These are phyloP conservation scores for Simplicillium sp. DNA, from an alignment of 2,329 filamentous ascomycete species.

Conservation along the genomic window DNA sequence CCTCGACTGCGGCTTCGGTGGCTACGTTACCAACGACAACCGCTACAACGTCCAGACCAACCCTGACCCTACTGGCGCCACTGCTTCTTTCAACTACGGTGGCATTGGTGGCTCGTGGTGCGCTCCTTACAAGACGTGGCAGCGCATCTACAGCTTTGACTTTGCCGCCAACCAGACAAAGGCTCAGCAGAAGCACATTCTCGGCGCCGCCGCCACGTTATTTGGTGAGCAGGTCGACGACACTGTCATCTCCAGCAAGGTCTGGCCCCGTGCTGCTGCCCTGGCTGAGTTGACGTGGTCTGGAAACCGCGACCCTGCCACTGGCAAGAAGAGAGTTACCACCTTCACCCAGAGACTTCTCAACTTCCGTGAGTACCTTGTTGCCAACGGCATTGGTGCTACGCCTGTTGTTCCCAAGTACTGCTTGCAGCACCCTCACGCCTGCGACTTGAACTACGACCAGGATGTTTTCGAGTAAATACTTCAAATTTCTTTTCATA, in stretches of 20 bases:
- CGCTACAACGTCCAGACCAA: conserved; percentile 45
- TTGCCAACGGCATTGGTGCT: conserved; percentile 42
- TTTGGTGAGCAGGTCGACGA: conserved; percentile 48
- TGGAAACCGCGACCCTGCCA: conserved; percentile 35
- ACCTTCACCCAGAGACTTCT: conserved; percentile 39
- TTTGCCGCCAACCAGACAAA: conserved; percentile 39
- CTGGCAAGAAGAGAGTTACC: conserved; percentile 29
- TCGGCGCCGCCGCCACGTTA: conserved; percentile 41
- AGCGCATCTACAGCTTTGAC: conserved; percentile 50
- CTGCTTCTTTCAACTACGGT: conserved; percentile 43
- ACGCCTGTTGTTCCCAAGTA: conserved; percentile 34
- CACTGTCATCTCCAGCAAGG: conserved; percentile 34
- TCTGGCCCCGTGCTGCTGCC: conserved; percentile 49
- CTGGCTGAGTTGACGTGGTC: conserved; percentile 46
- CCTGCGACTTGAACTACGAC: background rate
- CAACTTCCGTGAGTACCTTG: conserved; percentile 50
- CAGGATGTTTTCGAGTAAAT: background rate
- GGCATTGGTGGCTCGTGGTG: conserved; percentile 47
- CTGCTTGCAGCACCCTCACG: background rate
- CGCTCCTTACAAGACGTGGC: conserved; percentile 49
- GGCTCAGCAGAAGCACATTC: conserved; percentile 34
- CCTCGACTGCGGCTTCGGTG: conserved; percentile 45
- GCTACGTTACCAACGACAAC: conserved; percentile 43
- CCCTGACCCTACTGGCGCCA: conserved; percentile 26
- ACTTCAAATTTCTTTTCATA: too few species aligned